These are phyloP conservation scores for Corchorus olitorius DNA, from an alignment of 345 rosid species.

Conservation along the genomic window DNA sequence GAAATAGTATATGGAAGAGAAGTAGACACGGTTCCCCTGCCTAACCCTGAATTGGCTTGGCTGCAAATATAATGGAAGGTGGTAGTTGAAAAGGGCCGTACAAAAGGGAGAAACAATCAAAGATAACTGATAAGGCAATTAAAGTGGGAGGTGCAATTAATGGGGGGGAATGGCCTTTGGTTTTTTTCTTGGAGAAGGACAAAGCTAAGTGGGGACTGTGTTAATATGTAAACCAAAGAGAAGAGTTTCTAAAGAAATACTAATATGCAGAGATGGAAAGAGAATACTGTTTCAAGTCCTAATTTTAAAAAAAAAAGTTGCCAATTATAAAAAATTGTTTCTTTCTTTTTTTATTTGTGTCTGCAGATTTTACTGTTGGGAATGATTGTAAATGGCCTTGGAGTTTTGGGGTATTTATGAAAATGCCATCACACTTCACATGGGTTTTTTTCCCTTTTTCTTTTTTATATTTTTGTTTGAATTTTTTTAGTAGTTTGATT, in stretches of 20 bases:
- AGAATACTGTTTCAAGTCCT: neutral
- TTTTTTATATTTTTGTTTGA: neutral
- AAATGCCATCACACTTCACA: neutral
- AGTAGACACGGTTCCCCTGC: neutral
- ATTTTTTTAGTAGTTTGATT: neutral
- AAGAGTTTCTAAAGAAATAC: neutral
- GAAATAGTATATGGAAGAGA: conserved; percentile 17
- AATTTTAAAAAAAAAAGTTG: too few relatives aligned
- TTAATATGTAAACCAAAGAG: neutral
- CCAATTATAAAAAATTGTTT: neutral
- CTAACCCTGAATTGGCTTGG: neutral
- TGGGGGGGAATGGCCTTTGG: neutral
- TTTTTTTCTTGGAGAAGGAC: conserved; percentile 19
- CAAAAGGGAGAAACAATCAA: conserved; percentile 9
- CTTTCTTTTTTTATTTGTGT: neutral
- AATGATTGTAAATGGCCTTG: conserved; percentile 7
- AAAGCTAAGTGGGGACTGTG: conserved; percentile 21
- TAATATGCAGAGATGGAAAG: neutral
- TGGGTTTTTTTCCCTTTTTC: neutral
- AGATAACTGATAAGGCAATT: conserved; percentile 19
- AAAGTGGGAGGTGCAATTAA: conserved; percentile 21
- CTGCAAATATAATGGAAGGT: conserved; percentile 19
- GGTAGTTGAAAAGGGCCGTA: conserved; percentile 33
- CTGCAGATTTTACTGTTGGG: conserved; percentile 6
- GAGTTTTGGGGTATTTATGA: neutral